Evolutionary conservation across 345 rosid genomes (phyloP).

Genomic region (Euphorbia pulcherrima): DNA sequence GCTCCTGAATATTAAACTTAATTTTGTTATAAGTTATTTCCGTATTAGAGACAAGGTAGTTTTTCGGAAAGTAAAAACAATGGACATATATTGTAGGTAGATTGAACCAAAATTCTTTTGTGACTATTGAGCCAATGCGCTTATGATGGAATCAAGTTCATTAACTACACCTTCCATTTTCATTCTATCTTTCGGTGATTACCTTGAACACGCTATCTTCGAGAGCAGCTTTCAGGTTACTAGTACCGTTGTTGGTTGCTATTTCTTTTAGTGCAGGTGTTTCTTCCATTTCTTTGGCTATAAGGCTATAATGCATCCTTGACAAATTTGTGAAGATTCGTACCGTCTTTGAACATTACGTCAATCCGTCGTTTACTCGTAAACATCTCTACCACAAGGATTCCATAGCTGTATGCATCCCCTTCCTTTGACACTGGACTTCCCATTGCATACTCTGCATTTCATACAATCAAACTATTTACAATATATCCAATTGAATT

Average conservation of each 20-base stretch:
- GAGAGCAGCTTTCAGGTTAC: too few species aligned
- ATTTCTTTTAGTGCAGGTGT: too few species aligned
- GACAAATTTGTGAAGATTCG: not conserved
- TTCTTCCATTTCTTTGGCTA: not conserved
- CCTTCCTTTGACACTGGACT: not conserved
- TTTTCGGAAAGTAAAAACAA: too few species aligned
- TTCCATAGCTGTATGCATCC: conserved; percentile 20
- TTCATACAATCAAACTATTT: too few species aligned
- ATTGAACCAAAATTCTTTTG: too few species aligned
- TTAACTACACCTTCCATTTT: conserved; percentile 8
- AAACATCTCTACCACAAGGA: conserved; percentile 16
- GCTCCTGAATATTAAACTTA: too few species aligned
- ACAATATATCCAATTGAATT: too few species aligned
- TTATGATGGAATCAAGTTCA: not conserved
- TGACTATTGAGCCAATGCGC: too few species aligned
- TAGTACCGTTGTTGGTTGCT: too few species aligned
- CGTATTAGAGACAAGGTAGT: too few species aligned
- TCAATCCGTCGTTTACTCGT: conserved; percentile 13
- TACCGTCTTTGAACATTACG: not conserved
- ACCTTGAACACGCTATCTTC: conserved; percentile 7
- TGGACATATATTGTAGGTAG: too few species aligned
- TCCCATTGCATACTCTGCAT: conserved; percentile 17
- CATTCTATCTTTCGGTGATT: conserved; percentile 9
- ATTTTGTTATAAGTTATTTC: too few species aligned
- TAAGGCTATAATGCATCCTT: not conserved